Percentiles rank a stretch among this genome's conserved stretches.
Conservation (phyloP, 2,329 filamentous ascomycete genomes). For the Fusarium coffeatum region DNA sequence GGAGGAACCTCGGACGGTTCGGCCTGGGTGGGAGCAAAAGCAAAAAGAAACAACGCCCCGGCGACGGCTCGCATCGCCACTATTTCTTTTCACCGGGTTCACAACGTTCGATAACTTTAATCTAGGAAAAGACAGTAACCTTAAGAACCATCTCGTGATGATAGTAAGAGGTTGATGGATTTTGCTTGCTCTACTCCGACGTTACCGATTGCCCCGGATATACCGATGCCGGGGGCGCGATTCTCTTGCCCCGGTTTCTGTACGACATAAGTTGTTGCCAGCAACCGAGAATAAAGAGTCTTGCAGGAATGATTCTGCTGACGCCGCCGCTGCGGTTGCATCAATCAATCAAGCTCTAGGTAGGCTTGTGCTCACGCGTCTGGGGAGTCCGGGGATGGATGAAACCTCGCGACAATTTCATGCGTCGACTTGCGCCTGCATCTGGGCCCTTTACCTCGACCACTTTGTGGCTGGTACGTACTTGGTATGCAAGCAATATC, state of each 20-base stretch:
- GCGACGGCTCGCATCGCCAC: conserved; percentile 18
- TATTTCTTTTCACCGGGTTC: conserved; percentile 14
- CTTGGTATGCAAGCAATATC: conserved; percentile 1
- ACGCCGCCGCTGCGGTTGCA: conserved; percentile 18
- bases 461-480: conserved; percentile 21
- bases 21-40: conserved; percentile 7
- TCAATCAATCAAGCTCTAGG: not conserved
- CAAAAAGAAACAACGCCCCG: conserved; percentile 12
- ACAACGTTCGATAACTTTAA: not conserved
- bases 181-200: conserved; percentile 13
- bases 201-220: conserved; percentile 31
- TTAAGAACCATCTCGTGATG: not conserved
- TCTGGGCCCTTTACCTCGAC: conserved; percentile 8
- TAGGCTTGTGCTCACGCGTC: conserved; percentile 1
- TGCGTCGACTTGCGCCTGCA: conserved; percentile 11
- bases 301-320: conserved; percentile 4
- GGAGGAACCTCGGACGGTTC: conserved; percentile 26
- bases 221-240: conserved; percentile 26
- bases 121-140: not conserved
- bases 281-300: conserved; percentile 6
- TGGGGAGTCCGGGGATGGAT: conserved; percentile 10
- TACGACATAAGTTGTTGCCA: not conserved
- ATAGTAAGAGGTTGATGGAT: not conserved
- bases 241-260: not conserved
- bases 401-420: conserved; percentile 30